Evolutionary conservation across 208 protist genomes (phyloP).

Genomic region (Crithidia expoeki): DNA sequence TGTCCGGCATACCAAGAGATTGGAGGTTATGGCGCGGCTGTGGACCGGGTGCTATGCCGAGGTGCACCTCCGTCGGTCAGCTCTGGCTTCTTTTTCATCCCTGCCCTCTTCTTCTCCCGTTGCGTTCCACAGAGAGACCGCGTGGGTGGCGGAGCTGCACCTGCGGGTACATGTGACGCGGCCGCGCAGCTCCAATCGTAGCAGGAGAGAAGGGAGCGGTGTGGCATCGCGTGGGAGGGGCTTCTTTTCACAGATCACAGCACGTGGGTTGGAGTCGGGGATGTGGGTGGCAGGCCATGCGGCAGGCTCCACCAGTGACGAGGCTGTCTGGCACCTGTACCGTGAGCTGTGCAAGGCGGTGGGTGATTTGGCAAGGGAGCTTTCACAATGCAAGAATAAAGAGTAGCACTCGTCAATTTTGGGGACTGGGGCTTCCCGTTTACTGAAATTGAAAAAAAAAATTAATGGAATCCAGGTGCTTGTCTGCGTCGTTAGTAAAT

Average conservation of each 20-base stretch:
- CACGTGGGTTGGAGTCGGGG: conserved; percentile 2
- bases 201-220: neutral
- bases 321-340: conserved; percentile 18
- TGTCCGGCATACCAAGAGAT: conserved; percentile 3
- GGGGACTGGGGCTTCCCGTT: neutral
- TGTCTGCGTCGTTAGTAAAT: too few relatives aligned
- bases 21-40: conserved; percentile 15
- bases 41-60: conserved; percentile 20
- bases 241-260: too few relatives aligned
- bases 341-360: conserved; percentile 13
- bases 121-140: neutral
- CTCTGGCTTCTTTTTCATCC: neutral
- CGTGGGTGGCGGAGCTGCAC: conserved; percentile 21
- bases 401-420: too few relatives aligned
- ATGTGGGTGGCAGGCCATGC: conserved; percentile 27
- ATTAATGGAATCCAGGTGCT: too few relatives aligned
- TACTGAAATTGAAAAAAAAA: too few relatives aligned
- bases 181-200: neutral
- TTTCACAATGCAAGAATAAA: neutral
- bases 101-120: neutral
- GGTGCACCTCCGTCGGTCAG: conserved; percentile 14
- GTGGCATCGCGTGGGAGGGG: neutral
- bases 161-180: neutral
- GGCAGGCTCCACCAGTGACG: conserved; percentile 3
- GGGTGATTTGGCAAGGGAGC: neutral